A percentile compares a stretch with the other conserved stretches of the same genome.
Conservation (phyloP, 345 rosid species). For the Sisymbrium irio region DNA sequence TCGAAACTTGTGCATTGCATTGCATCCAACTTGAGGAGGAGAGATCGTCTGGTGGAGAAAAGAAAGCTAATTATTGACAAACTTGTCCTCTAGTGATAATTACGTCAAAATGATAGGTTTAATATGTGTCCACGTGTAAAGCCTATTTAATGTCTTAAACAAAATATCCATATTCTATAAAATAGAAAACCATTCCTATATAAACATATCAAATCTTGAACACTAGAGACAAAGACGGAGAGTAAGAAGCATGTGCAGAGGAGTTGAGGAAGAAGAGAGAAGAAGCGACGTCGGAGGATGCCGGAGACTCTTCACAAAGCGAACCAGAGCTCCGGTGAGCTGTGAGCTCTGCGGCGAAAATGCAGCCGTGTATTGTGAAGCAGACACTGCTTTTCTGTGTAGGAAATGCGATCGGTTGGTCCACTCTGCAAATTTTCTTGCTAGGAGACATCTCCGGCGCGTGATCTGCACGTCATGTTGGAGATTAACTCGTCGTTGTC, state of each 20-base stretch:
- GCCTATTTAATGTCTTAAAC: background rate
- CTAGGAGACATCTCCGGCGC: conserved; percentile 63
- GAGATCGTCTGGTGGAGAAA: conserved; percentile 10
- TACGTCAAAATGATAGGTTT: background rate
- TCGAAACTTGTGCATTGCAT: background rate
- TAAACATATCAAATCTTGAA: background rate
- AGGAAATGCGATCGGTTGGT: conserved; percentile 63
- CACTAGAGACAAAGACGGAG: background rate
- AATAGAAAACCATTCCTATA: background rate
- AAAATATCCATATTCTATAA: background rate
- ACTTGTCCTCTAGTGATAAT: background rate
- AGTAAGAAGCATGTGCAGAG: conserved; percentile 47
- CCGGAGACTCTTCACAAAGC: background rate
- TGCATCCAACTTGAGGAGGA: conserved; percentile 18
- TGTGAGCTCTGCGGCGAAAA: conserved; percentile 66
- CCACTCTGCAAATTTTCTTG: conserved; percentile 74
- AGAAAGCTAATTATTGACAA: conserved; percentile 6
- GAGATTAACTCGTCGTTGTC: conserved; percentile 53
- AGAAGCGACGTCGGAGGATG: background rate
- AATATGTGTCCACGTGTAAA: conserved; percentile 6
- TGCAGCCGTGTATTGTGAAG: conserved; percentile 66
- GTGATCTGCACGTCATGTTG: conserved; percentile 59
- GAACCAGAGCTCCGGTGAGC: conserved; percentile 8
- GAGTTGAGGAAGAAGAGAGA: conserved; percentile 28
- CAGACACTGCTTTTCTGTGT: conserved; percentile 68